Base-by-base conservation (phyloP, 805 yeast genomes). In the Nakazawaea ambrosiae region DNA sequence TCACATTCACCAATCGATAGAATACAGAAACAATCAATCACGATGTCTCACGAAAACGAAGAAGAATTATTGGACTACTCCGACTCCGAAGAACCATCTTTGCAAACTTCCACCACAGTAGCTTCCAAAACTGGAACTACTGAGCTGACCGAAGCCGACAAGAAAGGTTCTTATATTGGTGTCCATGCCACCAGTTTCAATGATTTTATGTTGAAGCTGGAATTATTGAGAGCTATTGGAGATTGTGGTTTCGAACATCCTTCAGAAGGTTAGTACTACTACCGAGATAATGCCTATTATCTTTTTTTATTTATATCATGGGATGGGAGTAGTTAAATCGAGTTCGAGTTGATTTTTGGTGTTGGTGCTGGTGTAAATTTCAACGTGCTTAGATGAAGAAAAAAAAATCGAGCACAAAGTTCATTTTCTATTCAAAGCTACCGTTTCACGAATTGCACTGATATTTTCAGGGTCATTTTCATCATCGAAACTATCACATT, bases 221-320 rank as follows among this genome's bases (percentile, higher is more conserved):
- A 92, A 69, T 75, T 90, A 51, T 74, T 90, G 55, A 83, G 98
- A 68, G 98, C 98, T 48, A 90, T 90, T 59, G 94, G 89, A 50
- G 98, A 90, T 67, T 88, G 97, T 73, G 98, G 98, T 73, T 90
- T 90, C 61, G 98, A 90, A 72, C 98, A 90, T 70, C 98, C 98
- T 49, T 87, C 96, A 49, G 98, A 90, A 81, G 94, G 92, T 84
- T 68, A 75, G 92, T 81, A 61, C 55, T 30, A 34, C 22, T n/a
- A n/a, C n/a, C n/a, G n/a, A n/a, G n/a, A n/a, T 27, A 31, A 12
- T 8, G 26, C 24, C 12, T 20, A 17, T 27, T 20, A 28, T 19
- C 22, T 16, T 20, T 22, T 20, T 24, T 36, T 31, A 17, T 19
- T 5, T 25, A 20, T 17, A 31, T 19, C n/a, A n/a, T n/a, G n/a